These are phyloP conservation scores for Colletotrichum spinosum DNA, from an alignment of 2,329 filamentous ascomycete genomes.

Conservation along the genomic window DNA sequence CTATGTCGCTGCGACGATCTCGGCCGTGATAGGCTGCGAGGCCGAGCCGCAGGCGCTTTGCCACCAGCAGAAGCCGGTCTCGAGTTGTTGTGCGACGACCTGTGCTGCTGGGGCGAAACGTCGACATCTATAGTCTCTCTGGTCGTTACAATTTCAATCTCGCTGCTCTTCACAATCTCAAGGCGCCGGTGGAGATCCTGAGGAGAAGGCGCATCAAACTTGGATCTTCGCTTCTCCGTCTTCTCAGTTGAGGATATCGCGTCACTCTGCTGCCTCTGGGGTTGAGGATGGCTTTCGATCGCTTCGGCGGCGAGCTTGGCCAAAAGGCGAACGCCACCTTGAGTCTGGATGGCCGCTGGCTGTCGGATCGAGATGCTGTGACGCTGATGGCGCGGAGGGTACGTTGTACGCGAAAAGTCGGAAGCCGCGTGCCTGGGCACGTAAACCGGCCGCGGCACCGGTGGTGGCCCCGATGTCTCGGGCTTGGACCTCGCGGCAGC, in stretches of 20 bases:
- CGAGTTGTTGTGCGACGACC: conserved; percentile 1
- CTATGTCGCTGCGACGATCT: conserved; percentile 25
- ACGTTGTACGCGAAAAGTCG: conserved; percentile 44
- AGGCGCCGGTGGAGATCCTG: conserved; percentile 32
- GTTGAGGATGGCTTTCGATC: conserved; percentile 2
- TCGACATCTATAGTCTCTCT: conserved; percentile 10
- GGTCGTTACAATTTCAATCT: conserved; percentile 26
- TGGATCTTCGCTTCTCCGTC: conserved; percentile 24
- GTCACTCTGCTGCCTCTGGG: conserved; percentile 6
- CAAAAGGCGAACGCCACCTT: conserved; percentile 2
- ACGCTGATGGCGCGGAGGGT: conserved; percentile 35
- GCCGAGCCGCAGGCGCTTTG: conserved; percentile 5
- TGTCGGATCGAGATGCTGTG: conserved; percentile 14
- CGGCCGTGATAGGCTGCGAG: conserved; percentile 12
- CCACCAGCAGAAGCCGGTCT: conserved; percentile 18
- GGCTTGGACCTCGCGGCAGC: background rate
- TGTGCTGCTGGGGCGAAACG: conserved; percentile 19
- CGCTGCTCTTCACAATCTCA: conserved; percentile 34
- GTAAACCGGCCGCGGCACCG: conserved; percentile 37
- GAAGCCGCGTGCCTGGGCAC: conserved; percentile 46
- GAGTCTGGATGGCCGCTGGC: background rate
- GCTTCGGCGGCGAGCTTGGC: conserved; percentile 9
- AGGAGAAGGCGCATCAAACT: conserved; percentile 22
- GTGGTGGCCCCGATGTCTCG: conserved; percentile 4
- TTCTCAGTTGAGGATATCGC: background rate